Evolutionary conservation across 1,139 yeast genomes (phyloP).

Genomic region (Taphrina deformans): DNA sequence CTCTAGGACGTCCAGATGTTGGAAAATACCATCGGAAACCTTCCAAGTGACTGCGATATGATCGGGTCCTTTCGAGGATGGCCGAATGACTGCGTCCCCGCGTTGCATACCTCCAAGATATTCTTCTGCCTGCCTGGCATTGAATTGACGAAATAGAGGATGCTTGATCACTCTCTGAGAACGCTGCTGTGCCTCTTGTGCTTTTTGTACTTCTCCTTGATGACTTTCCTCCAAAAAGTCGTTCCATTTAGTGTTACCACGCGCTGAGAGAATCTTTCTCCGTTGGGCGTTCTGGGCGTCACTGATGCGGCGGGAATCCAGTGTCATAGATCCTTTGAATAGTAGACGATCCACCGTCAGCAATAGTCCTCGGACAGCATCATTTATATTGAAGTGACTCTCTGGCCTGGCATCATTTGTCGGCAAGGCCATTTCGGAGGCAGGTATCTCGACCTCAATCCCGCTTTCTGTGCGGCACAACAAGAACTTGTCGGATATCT

Average conservation of each 20-base stretch:
- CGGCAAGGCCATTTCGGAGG: constrained; percentile 53
- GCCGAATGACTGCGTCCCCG: constrained; percentile 93
- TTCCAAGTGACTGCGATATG: constrained; percentile 96
- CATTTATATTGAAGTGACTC: constrained; percentile 54
- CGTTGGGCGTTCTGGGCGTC: constrained; percentile 52
- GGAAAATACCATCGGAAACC: constrained; percentile 84
- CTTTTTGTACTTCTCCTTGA: constrained; percentile 54
- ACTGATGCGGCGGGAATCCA: constrained; percentile 64
- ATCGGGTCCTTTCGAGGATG: constrained; percentile 84
- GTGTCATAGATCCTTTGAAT: constrained; percentile 72
- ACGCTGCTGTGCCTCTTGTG: constrained; percentile 54
- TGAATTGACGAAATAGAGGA: constrained; percentile 83
- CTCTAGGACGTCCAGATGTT: constrained; percentile 85
- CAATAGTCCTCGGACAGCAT: constrained; percentile 82
- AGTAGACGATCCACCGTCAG: constrained; percentile 66
- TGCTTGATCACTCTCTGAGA: constrained; percentile 82
- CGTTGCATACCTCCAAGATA: constrained; percentile 82
- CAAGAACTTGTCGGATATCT: constrained; percentile 53
- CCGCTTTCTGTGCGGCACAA: constrained; percentile 73
- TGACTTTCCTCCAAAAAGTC: constrained; percentile 73
- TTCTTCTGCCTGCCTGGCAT: constrained; percentile 86
- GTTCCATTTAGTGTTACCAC: constrained; percentile 59
- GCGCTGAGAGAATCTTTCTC: constrained; percentile 16
- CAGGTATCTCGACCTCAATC: constrained; percentile 67
- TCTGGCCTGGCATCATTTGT: constrained; percentile 21